Base-by-base conservation (phyloP, 257 asterid genomes). In the Handroanthus guayacan region DNA sequence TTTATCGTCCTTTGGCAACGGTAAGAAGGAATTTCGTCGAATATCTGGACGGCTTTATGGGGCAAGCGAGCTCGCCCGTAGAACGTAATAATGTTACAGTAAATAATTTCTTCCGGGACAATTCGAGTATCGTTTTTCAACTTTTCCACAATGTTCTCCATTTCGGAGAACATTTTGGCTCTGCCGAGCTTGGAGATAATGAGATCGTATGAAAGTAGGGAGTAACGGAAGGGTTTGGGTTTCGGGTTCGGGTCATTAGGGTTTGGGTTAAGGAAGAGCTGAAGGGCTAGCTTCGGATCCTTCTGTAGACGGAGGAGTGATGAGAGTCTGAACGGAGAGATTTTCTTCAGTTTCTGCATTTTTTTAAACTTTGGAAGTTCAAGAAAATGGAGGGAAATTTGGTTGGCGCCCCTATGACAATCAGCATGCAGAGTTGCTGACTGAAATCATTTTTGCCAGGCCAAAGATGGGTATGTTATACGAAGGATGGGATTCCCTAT, bases 171-270 rank as follows among this genome's bases (percentile, higher is more conserved):
- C 96, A 93, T 84, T 74, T 85, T 89, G 74, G 92, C 98, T 65
- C 87, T 64, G 75, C 95, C 97, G 74, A 93, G 90, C 78, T 93
- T 91, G 83, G 89, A 76, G 82, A 93, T 87, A 85, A 91, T 89
- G 77, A 89, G 92, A 71, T 93, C 96, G 83, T 93, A 93, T 68
- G 93, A 89, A 58, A 84, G 88, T 71, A 74, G 85, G 57, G 92
- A 83, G 90, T 89, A 75, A 13, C 91, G 91, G 45, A 91, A 86
- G 57, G 94, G 91, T 74, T 91, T 85, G 34, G 78, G 13, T 16
- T 67, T 57, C 25, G 79, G 81, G 75, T 77, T 62, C 3, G 82
- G 75, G 69, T 80, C 82, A 73, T 74, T n/a, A 31, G 79, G 87
- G 48, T 83, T 80, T 9, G 97, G 95, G 63, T 87, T 85, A 41